Evolutionary conservation across 164 flowering plant genomes (phyloP), one percentile per base, ranked within the genome.

Genomic region (Dillenia suffruticosa): DNA sequence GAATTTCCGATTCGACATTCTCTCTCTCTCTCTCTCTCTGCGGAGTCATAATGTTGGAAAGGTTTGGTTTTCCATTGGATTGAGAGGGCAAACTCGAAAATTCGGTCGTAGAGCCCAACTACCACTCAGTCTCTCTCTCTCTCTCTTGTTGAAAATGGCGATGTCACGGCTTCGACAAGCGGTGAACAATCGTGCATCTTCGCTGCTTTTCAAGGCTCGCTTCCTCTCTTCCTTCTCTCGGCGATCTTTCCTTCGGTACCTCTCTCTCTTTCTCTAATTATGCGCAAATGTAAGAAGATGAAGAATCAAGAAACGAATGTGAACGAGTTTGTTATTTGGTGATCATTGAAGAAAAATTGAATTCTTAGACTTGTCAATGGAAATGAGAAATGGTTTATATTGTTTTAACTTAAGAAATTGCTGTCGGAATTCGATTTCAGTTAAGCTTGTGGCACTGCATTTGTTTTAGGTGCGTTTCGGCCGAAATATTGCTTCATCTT

Each of bases 161-260:
- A 60, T 83, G 7, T 80, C 80, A 44, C 78, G 82, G 70, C 81
- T 86, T 56, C 83, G 90, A 40, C 68, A 71, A 22, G 81, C 82
- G 53, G 67, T 77, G 52, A 65, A 80, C 76, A 68, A 71, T 12
- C 79, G 85, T 49, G 70, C 81, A 24, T 69, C 74, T 50, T 77
- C 85, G 12, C 67, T 86, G 12, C 67, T 86, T 9, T 44, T 80
- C 57, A 72, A 65, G 52, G 70, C 71, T 69, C 87, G 84, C 32
- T 64, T 58, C 49, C 66, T 72, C 56, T 72, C 72, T 57, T 52
- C 73, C 61, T 45, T 60, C 43, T 68, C 77, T 55, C 58, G 64
- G 59, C 58, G 81, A 70, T 76, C 72, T 46, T 70, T 77, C 60
- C 11, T 73, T 19, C 71, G 80, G 90, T 82, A 79, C 52, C 16